Percentiles rank a stretch among this genome's conserved stretches.
Conservation (phyloP, 306 rosid species). For the Calophaca sinica region DNA sequence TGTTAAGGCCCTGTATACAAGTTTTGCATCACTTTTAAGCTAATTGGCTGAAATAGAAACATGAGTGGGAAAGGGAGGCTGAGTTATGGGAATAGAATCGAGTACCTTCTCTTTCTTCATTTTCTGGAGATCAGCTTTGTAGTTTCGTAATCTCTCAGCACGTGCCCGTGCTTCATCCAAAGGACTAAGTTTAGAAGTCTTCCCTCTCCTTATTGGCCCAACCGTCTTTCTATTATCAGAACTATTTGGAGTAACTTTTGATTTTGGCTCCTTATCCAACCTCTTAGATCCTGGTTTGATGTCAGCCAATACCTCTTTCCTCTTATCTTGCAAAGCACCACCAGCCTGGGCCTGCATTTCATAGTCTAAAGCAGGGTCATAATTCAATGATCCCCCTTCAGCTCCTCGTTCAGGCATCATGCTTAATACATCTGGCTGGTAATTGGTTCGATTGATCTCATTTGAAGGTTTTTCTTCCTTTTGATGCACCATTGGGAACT, state of each 20-base stretch:
- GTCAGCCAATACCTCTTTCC: slow-evolving; percentile 56
- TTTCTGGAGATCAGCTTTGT: slow-evolving; percentile 97
- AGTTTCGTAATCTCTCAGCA: slow-evolving; percentile 85
- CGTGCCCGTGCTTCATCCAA: slow-evolving; percentile 96
- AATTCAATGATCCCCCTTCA: slow-evolving; percentile 69
- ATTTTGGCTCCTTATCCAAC: slow-evolving; percentile 67
- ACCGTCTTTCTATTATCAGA: slow-evolving; percentile 66
- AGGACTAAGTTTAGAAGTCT: slow-evolving; percentile 85
- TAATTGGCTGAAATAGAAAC: slow-evolving; percentile 15
- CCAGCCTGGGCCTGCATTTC: slow-evolving; percentile 71
- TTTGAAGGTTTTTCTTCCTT: slow-evolving; percentile 57
- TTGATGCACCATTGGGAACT: slow-evolving; percentile 61
- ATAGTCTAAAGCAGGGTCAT: slow-evolving; percentile 89
- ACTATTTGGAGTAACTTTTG: slow-evolving; percentile 62
- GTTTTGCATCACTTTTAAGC: slow-evolving; percentile 36
- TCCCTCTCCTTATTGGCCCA: slow-evolving; percentile 92
- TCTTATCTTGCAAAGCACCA: slow-evolving; percentile 54
- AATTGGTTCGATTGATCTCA: slow-evolving; percentile 53
- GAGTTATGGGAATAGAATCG: slow-evolving; percentile 18
- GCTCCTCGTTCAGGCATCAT: slow-evolving; percentile 81
- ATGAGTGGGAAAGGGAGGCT: slow-evolving; percentile 12
- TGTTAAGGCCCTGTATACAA: slow-evolving; percentile 27
- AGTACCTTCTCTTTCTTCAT: slow-evolving; percentile 96
- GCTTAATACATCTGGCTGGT: slow-evolving; percentile 85
- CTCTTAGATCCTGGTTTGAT: slow-evolving; percentile 65